Evolutionary conservation across 2,329 filamentous ascomycete species (phyloP).

Genomic region (Neofusicoccum sp.): DNA sequence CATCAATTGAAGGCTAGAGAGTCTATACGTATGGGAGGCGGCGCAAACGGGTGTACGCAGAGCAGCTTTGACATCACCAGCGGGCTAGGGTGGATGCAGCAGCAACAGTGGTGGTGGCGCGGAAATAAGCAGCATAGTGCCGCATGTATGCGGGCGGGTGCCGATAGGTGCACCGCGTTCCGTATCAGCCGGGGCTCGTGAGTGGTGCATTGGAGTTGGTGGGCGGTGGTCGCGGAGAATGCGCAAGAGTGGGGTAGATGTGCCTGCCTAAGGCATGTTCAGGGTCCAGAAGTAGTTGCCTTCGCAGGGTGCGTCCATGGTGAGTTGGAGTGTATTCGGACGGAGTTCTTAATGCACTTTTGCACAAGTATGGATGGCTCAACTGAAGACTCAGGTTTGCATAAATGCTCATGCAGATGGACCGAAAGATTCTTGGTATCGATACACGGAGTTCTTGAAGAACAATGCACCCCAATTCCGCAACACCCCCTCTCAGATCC

Average conservation of each 20-base stretch:
- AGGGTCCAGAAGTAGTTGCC: background rate
- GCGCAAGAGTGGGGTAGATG: slow-evolving; percentile 25
- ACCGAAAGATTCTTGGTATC: no score
- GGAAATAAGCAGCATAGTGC: background rate
- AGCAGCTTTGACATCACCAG: background rate
- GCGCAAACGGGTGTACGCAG: background rate
- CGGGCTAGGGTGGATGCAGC: background rate
- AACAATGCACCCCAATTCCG: no score
- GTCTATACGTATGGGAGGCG: background rate
- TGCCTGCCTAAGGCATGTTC: slow-evolving; percentile 17
- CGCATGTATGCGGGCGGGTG: background rate
- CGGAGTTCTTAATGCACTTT: no score
- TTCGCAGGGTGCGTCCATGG: no score
- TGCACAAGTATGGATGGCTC: no score
- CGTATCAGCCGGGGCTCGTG: background rate
- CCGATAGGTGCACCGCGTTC: background rate
- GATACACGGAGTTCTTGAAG: no score
- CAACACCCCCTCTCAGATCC: no score
- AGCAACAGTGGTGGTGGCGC: slow-evolving; percentile 7
- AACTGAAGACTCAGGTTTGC: no score
- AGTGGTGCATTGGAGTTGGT: background rate
- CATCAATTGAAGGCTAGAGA: background rate
- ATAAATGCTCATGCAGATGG: no score
- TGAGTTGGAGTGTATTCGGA: background rate
- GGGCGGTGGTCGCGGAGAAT: slow-evolving; percentile 14